Percentiles rank a stretch among this genome's conserved stretches.
Conservation (phyloP, 1,139 yeast genomes). For the Blastobotrys elegans region DNA sequence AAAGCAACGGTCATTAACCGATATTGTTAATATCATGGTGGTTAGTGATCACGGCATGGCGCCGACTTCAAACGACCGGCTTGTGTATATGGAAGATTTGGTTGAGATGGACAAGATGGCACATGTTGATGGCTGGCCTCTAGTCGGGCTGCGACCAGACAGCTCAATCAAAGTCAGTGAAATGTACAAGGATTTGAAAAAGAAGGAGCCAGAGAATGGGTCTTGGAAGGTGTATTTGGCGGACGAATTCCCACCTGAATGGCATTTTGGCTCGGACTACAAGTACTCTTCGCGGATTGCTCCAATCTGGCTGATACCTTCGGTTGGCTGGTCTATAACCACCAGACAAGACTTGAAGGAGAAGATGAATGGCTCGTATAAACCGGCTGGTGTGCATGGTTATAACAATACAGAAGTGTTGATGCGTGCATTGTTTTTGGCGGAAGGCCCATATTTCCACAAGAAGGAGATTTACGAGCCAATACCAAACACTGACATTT, state of each 20-base stretch:
- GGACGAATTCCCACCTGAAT: conserved; percentile 58
- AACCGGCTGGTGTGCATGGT: conserved; percentile 79
- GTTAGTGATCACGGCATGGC: conserved; percentile 96
- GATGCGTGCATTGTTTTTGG: conserved; percentile 81
- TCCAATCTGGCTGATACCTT: conserved; percentile 80
- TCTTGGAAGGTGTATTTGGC: conserved; percentile 47
- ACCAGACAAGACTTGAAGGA: conserved; percentile 53
- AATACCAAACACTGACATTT: conserved; percentile 67
- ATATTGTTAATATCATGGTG: conserved; percentile 66
- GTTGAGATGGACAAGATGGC: conserved; percentile 50
- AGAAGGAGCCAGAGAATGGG: conserved; percentile 27
- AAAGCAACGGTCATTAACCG: conserved; percentile 48
- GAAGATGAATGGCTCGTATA: conserved; percentile 41
- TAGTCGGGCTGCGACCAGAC: conserved; percentile 67
- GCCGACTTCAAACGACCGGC: conserved; percentile 63
- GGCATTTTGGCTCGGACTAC: conserved; percentile 59
- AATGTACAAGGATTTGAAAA: conserved; percentile 36
- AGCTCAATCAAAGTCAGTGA: conserved; percentile 34
- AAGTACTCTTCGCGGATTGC: conserved; percentile 63
- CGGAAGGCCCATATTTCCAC: conserved; percentile 73
- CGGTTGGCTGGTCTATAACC: conserved; percentile 74
- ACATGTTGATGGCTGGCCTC: conserved; percentile 85
- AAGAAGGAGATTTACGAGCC: conserved; percentile 45
- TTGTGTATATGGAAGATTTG: conserved; percentile 65
- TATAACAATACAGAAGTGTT: conserved; percentile 69